Conservation (phyloP, 768 basidiomycete genomes). For the Podaxis sp. region DNA sequence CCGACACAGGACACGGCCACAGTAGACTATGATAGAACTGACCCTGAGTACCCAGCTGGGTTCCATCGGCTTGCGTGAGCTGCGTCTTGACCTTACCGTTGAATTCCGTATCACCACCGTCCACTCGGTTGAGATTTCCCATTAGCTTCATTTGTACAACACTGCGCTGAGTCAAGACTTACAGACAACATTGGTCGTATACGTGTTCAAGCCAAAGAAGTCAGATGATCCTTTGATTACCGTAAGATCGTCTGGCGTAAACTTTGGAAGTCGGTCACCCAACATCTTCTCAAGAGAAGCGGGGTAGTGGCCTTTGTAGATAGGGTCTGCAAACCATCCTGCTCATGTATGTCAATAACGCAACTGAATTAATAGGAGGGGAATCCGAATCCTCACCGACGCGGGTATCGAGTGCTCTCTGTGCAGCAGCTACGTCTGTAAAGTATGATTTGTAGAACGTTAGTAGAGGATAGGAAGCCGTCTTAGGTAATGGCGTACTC, state of each 20-base stretch:
- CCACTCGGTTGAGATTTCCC: conserved; percentile 31
- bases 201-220: conserved; percentile 69
- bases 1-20: background rate
- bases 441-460: background rate
- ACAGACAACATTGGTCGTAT: conserved; percentile 61
- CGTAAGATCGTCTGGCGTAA: conserved; percentile 50
- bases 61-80: conserved; percentile 55
- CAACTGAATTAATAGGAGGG: background rate
- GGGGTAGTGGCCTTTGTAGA: conserved; percentile 72
- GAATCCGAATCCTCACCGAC: conserved; percentile 42
- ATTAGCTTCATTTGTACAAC: background rate
- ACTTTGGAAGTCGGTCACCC: conserved; percentile 52
- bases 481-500: conserved; percentile 41
- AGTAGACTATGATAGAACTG: background rate
- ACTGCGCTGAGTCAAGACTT: conserved; percentile 21
- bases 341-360: background rate
- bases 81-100: conserved; percentile 52
- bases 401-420: conserved; percentile 60
- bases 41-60: conserved; percentile 54
- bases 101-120: conserved; percentile 55
- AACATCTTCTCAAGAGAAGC: conserved; percentile 43
- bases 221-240: conserved; percentile 62
- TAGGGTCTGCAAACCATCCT: conserved; percentile 47
- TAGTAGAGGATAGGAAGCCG: too few species aligned
- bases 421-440: conserved; percentile 58